Evolutionary conservation across 768 basidiomycete genomes (phyloP), one percentile per base, ranked within the genome.

Genomic region (Tricholoma sp.): DNA sequence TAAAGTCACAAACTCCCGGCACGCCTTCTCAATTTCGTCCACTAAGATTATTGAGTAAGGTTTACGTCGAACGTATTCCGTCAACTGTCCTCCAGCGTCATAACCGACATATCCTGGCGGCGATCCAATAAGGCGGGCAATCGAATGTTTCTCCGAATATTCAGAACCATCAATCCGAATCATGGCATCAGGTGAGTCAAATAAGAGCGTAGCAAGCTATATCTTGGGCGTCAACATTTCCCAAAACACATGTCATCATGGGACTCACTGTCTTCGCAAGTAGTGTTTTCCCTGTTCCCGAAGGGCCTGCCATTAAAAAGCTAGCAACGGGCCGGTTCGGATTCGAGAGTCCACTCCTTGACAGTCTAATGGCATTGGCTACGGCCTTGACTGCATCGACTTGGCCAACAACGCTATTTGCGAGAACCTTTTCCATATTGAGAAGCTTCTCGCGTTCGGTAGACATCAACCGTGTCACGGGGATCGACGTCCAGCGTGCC

Each of bases 81-180:
- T 96, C 49, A 97, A 79, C 68, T 95, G 93, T 8, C 94, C 91
- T 9, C 91, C 91, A 32, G 84, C 79, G 64, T 96, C 93, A 68
- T 96, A 85, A 1, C 95, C 96, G 41, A 98, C 87, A 67, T 96
- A 98, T 37, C 95, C 90, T 53, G 90, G 89, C 55, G 90, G 90
- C 59, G 79, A 76, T 24, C 80, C 79, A 43, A 81, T 81, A 43
- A 82, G 74, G 14, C 79, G 73, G 32, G 79, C 76, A 52, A 82
- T 80, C 2, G 77, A 78, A 56, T 82, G 79, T 59, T 80, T 81
- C 64, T 92, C 92, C 16, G 92, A 94, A 72, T 98, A 96, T 67
- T 98, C 94, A 18, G 90, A 90, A 63, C 87, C 91, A 65, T 98
- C 95, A 64, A 97, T 84, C 52, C 93, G 86, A 63, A 95, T 91